Conservation (phyloP, 179 eudicot species). For the Drosera spatulata region DNA sequence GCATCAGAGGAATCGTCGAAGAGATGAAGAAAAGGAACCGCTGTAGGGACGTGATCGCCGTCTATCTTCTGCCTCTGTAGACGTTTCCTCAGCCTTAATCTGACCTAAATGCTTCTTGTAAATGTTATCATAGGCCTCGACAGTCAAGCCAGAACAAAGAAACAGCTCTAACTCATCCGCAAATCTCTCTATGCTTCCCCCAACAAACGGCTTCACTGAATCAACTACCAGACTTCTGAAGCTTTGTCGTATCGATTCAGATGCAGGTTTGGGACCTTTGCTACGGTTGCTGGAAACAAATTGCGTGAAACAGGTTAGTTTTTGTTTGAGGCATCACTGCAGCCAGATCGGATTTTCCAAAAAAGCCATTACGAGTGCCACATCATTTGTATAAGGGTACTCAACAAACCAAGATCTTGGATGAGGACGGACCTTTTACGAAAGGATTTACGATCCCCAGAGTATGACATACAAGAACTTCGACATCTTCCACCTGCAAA, state of each 20-base stretch:
- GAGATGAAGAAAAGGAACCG: slow-evolving; percentile 31
- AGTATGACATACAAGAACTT: slow-evolving; percentile 69
- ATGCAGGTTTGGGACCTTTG: slow-evolving; percentile 13
- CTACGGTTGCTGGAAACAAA: slow-evolving; percentile 30
- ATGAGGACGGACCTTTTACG: slow-evolving; percentile 31
- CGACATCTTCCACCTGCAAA: slow-evolving; percentile 86
- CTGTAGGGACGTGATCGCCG: slow-evolving; percentile 11
- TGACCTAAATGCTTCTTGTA: slow-evolving; percentile 43
- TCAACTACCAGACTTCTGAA: slow-evolving; percentile 39
- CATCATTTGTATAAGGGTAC: no score
- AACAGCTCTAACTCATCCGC: slow-evolving; percentile 60
- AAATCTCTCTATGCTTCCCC: slow-evolving; percentile 63
- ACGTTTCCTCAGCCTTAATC: slow-evolving; percentile 25
- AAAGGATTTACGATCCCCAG: slow-evolving; percentile 64
- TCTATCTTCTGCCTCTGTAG: slow-evolving; percentile 19
- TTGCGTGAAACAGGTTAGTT: not conserved
- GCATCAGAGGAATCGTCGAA: slow-evolving; percentile 46
- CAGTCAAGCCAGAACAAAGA: slow-evolving; percentile 64
- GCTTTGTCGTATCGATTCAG: slow-evolving; percentile 36
- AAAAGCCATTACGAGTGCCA: no score
- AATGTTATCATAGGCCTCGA: slow-evolving; percentile 68
- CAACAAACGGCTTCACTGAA: slow-evolving; percentile 65
- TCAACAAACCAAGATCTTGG: no score
- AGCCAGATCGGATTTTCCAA: no score
- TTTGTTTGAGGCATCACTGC: no score